Percentiles rank a stretch among this genome's conserved stretches.
These are phyloP conservation scores for Mycosarcoma mackinlayi DNA, from an alignment of 1,284 basidiomycete genomes.

Conservation along the genomic window DNA sequence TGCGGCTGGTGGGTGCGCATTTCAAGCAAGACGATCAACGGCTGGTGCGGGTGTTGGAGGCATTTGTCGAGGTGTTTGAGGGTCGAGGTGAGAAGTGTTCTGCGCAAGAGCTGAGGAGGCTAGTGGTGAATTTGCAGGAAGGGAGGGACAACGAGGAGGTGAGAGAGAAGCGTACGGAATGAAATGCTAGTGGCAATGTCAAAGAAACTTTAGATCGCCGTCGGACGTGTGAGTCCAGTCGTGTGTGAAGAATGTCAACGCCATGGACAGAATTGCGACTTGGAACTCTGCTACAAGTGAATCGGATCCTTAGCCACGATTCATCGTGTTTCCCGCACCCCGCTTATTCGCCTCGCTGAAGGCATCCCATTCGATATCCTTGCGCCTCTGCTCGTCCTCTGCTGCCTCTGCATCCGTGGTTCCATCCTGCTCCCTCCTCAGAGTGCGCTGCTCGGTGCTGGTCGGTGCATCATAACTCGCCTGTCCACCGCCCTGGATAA, in stretches of 20 bases:
- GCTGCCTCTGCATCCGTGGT: constrained; percentile 77
- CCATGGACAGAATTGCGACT: no score
- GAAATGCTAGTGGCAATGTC: neutral
- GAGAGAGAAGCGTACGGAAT: neutral
- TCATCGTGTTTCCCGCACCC: constrained; percentile 94
- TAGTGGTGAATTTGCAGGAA: constrained; percentile 6
- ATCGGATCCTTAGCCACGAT: constrained; percentile 78
- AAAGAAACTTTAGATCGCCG: no score
- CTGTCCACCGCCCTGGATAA: constrained; percentile 80
- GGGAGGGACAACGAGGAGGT: neutral
- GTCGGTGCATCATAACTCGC: constrained; percentile 35
- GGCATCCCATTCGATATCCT: constrained; percentile 58
- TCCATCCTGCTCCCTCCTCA: constrained; percentile 78
- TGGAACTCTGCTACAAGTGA: no score
- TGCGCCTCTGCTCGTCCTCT: constrained; percentile 71
- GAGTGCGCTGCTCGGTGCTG: constrained; percentile 69
- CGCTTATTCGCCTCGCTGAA: constrained; percentile 67
- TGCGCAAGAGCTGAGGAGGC: constrained; percentile 1
- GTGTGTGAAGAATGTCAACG: no score
- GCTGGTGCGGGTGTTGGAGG: constrained; percentile 15
- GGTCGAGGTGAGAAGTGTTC: constrained; percentile 10
- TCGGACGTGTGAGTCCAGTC: no score
- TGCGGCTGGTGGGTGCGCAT: constrained; percentile 14
- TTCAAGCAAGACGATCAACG: constrained; percentile 9
- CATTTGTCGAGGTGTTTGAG: constrained; percentile 27